These are phyloP conservation scores for Mitragyna speciosa DNA, from an alignment of 257 asterid species.

Conservation along the genomic window DNA sequence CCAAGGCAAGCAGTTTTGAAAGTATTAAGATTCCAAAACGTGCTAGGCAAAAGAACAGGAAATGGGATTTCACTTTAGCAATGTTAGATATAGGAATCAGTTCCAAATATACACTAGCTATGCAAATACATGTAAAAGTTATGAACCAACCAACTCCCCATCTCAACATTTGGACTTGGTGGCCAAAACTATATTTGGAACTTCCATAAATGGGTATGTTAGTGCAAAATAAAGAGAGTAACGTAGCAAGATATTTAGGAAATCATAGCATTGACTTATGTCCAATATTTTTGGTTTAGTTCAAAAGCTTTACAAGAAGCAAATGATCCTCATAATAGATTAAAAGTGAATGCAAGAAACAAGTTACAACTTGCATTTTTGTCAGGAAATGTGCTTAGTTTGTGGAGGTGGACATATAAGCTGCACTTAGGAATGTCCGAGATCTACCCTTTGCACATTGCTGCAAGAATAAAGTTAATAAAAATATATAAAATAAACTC, in stretches of 20 bases:
- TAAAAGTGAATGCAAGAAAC: neutral
- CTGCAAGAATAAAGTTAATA: neutral
- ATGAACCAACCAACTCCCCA: too few species aligned
- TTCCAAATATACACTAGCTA: slow-evolving; percentile 19
- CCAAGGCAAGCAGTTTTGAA: neutral
- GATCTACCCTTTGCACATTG: neutral
- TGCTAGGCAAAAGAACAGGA: slow-evolving; percentile 17
- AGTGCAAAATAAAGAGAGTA: too few species aligned
- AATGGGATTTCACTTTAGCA: neutral
- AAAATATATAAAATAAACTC: neutral
- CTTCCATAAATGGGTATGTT: too few species aligned
- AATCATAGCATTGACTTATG: neutral
- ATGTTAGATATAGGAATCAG: slow-evolving; percentile 23
- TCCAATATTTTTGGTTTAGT: neutral
- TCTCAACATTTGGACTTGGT: too few species aligned
- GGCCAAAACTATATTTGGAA: too few species aligned
- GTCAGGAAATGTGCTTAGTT: neutral
- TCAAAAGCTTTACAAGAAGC: neutral
- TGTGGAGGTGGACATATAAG: neutral
- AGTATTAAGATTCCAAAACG: slow-evolving; percentile 27
- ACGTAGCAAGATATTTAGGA: too few species aligned
- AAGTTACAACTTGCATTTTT: slow-evolving; percentile 2
- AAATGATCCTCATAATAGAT: neutral
- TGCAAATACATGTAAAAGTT: too few species aligned
- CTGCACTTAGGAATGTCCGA: slow-evolving; percentile 15